phyloP scores from a whole-genome alignment of 1,284 basidiomycete species.

The Cryptococcus sp. region DNA sequence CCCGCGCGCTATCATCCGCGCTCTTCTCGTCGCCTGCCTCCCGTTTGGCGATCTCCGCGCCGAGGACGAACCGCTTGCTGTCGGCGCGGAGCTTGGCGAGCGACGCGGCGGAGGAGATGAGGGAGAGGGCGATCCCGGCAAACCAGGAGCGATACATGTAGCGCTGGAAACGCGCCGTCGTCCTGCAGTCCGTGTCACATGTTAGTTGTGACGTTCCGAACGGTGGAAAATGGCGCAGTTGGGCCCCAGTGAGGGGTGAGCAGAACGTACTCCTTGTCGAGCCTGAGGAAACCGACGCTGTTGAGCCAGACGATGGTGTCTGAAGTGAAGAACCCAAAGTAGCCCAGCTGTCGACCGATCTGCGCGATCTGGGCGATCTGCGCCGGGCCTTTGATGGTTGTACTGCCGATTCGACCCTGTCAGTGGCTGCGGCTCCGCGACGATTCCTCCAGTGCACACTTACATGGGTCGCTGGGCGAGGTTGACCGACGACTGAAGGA shows the following conservation, averaged over 20 bases:
- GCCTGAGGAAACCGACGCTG: conserved; percentile 64
- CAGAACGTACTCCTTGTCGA: conserved; percentile 50
- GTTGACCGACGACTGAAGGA: conserved; percentile 85
- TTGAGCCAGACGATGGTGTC: conserved; percentile 84
- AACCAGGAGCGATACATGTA: conserved; percentile 87
- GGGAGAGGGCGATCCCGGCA: conserved; percentile 75
- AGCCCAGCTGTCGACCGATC: conserved; percentile 80
- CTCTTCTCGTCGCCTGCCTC: conserved; percentile 34
- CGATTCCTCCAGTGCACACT: conserved; percentile 7
- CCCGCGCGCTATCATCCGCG: conserved; percentile 28
- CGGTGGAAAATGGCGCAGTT: not conserved
- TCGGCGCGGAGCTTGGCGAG: conserved; percentile 49
- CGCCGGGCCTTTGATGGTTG: conserved; percentile 50
- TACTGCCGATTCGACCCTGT: conserved; percentile 13
- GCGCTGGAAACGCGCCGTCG: conserved; percentile 60
- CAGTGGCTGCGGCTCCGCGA: too few species aligned
- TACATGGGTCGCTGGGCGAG: conserved; percentile 57
- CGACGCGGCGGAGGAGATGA: conserved; percentile 56
- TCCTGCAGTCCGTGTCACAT: not conserved
- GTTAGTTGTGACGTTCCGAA: not conserved
- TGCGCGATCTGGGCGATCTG: conserved; percentile 72
- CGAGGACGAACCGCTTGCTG: conserved; percentile 40
- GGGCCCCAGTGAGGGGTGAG: not conserved
- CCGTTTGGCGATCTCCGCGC: conserved; percentile 30
- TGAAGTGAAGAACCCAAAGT: conserved; percentile 82